Evolutionary conservation across 2,329 filamentous ascomycete genomes (phyloP).

Genomic region (Rhexocercosporidium sp.): DNA sequence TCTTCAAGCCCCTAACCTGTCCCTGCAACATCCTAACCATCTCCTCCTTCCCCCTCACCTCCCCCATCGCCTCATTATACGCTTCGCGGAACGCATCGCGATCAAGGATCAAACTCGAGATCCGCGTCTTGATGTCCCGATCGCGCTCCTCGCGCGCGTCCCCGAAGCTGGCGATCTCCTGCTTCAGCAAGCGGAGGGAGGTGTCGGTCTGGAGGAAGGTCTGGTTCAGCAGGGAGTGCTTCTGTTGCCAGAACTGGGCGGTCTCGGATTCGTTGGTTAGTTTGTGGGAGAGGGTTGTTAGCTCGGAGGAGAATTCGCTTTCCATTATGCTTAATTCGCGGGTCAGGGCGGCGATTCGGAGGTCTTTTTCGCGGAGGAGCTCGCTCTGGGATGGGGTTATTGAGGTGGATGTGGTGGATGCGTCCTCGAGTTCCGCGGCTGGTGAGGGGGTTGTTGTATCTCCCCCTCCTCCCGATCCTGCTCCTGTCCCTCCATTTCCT

Average conservation of each 20-base stretch:
- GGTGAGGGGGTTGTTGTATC: constrained; percentile 11
- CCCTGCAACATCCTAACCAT: constrained; percentile 59
- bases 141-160: constrained; percentile 50
- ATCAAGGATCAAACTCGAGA: constrained; percentile 38
- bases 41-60: constrained; percentile 57
- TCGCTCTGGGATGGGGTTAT: background rate
- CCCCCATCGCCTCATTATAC: constrained; percentile 53
- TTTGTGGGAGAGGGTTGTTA: constrained; percentile 56
- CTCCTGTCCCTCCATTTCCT: background rate
- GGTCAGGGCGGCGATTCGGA: constrained; percentile 57
- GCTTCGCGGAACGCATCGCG: constrained; percentile 51
- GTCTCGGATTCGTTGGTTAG: constrained; percentile 55
- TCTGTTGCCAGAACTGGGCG: constrained; percentile 62
- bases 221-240: constrained; percentile 58
- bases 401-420: constrained; percentile 10
- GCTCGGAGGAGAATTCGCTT: constrained; percentile 56
- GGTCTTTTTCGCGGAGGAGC: constrained; percentile 50
- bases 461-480: background rate
- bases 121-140: constrained; percentile 38
- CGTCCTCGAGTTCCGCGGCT: constrained; percentile 22
- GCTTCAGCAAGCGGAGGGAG: constrained; percentile 55
- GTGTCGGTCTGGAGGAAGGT: constrained; percentile 58
- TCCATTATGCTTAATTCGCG: constrained; percentile 59
- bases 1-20: constrained; percentile 72
- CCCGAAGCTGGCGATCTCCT: constrained; percentile 54